These are phyloP conservation scores for Solanum chiquidenum DNA, from an alignment of 257 asterid species.

Conservation along the genomic window DNA sequence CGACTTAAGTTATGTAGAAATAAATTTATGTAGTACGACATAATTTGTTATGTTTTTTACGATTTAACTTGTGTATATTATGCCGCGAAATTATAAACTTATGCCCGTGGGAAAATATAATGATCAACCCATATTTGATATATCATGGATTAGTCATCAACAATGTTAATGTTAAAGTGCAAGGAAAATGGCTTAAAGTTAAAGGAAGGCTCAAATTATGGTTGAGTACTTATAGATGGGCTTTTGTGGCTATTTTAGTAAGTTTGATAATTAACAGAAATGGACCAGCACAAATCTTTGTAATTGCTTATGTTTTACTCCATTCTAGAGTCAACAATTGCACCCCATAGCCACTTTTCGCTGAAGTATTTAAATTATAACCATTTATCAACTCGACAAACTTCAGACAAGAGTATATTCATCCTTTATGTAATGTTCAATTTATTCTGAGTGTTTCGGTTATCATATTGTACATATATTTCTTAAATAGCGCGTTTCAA, in stretches of 20 bases:
- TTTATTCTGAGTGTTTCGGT: no score
- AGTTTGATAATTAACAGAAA: background rate
- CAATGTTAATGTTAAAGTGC: no score
- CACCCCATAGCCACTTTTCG: background rate
- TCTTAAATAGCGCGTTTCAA: background rate
- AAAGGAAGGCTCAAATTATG: background rate
- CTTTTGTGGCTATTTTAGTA: background rate
- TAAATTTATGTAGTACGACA: no score
- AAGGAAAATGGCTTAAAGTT: background rate
- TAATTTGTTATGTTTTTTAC: background rate
- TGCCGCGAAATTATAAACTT: background rate
- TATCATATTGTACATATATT: rapidly evolving
- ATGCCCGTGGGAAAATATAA: no score
- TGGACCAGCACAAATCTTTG: background rate
- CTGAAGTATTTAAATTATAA: background rate
- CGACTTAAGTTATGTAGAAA: no score
- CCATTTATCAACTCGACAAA: background rate
- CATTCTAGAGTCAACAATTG: background rate
- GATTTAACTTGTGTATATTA: background rate
- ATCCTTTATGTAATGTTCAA: background rate
- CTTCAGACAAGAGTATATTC: background rate
- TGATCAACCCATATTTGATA: no score
- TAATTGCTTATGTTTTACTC: background rate
- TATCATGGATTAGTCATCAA: no score
- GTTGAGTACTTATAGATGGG: background rate